phyloP scores from a whole-genome alignment of 306 rosid species.

The barrel medic (Medicago truncatula) region DNA sequence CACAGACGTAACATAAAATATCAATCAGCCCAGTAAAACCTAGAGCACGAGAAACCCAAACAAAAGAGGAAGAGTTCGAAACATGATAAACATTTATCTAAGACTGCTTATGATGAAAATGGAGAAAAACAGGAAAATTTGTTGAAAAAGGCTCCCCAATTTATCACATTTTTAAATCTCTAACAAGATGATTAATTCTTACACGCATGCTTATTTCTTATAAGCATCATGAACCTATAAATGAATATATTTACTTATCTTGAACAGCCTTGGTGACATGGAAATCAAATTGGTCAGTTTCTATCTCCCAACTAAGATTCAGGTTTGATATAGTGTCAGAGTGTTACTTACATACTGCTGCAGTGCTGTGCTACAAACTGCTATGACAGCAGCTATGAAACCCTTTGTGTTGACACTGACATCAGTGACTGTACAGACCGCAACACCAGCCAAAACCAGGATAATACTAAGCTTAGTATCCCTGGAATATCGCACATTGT shows the following conservation, averaged over 20 bases:
- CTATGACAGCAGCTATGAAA: conserved; percentile 74
- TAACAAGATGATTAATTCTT: conserved; percentile 23
- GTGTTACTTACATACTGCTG: conserved; percentile 79
- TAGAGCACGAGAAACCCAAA: conserved; percentile 22
- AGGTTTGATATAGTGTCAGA: conserved; percentile 36
- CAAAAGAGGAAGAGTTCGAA: conserved; percentile 7
- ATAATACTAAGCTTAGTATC: conserved; percentile 78
- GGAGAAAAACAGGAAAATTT: conserved; percentile 25
- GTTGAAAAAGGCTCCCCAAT: conserved; percentile 24
- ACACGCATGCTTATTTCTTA: conserved; percentile 26
- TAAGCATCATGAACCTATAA: conserved; percentile 36
- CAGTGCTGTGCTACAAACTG: conserved; percentile 81
- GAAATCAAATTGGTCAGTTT: conserved; percentile 35
- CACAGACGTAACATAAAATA: conserved; percentile 39
- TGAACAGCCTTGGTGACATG: conserved; percentile 29
- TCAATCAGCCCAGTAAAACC: conserved; percentile 41
- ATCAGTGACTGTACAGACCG: conserved; percentile 88
- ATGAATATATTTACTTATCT: conserved; percentile 34
- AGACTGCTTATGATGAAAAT: conserved; percentile 1
- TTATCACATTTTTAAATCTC: conserved; percentile 21
- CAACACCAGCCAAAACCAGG: conserved; percentile 82
- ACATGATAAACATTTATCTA: conserved; percentile 17
- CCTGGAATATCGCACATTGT: conserved; percentile 79
- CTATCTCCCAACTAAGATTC: conserved; percentile 31
- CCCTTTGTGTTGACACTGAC: conserved; percentile 85